phyloP scores from a whole-genome alignment of 2,329 filamentous ascomycete species.

The Didymella pomorum region DNA sequence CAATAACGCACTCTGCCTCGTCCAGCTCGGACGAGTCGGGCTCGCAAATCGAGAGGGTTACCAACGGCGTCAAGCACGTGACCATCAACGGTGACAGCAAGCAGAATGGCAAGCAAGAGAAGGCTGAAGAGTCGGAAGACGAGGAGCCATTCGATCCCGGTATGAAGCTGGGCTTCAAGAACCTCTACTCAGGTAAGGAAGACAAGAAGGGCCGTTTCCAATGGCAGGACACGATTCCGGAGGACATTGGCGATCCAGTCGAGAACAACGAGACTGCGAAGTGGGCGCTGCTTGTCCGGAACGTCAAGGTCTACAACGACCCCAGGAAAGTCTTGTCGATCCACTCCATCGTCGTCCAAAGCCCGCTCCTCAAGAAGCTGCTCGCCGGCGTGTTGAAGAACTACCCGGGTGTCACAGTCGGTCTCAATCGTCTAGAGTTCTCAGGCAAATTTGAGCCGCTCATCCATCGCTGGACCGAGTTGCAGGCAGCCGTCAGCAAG shows the following conservation, averaged over 20 bases:
- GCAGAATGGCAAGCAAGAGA: conserved; percentile 4
- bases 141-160: conserved; percentile 7
- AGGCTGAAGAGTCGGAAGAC: conserved; percentile 5
- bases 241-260: conserved; percentile 47
- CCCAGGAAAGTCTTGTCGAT: conserved; percentile 67
- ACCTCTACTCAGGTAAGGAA: conserved; percentile 34
- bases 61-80: conserved; percentile 24
- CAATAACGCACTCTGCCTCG: not conserved
- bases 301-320: conserved; percentile 55
- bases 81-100: conserved; percentile 22
- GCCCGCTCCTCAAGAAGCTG: conserved; percentile 65
- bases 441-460: conserved; percentile 68
- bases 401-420: conserved; percentile 68
- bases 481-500: conserved; percentile 27
- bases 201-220: conserved; percentile 38
- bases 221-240: conserved; percentile 38
- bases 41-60: conserved; percentile 4
- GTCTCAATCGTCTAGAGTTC: conserved; percentile 68
- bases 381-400: conserved; percentile 63
- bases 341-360: conserved; percentile 71
- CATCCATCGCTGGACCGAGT: conserved; percentile 67
- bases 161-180: conserved; percentile 23
- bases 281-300: conserved; percentile 56
- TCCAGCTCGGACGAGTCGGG: conserved; percentile 18
- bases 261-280: conserved; percentile 68